These are phyloP conservation scores for Ilyonectria mors-panacis DNA, from an alignment of 2,329 filamentous ascomycete species.

Conservation along the genomic window DNA sequence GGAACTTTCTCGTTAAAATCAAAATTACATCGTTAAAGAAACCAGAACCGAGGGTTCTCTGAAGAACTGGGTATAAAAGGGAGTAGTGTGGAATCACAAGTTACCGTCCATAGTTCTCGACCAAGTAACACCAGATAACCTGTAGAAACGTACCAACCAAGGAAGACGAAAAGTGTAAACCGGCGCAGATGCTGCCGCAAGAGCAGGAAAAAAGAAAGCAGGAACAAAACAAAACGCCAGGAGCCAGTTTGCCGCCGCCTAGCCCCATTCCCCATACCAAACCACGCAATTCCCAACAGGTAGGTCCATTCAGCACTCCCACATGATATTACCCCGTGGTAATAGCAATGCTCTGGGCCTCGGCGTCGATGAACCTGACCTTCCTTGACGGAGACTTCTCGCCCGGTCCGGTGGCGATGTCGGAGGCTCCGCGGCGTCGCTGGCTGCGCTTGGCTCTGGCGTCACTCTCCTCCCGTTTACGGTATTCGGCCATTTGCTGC, in stretches of 20 bases:
- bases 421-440: conserved; percentile 59
- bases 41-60: conserved; percentile 7
- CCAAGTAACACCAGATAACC: conserved; percentile 23
- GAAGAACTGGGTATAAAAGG: conserved; percentile 30
- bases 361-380: conserved; percentile 59
- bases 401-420: conserved; percentile 44
- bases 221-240: conserved; percentile 9
- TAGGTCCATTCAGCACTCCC: neutral
- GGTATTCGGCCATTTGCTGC: conserved; percentile 75
- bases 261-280: conserved; percentile 15
- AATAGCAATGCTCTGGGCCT: conserved; percentile 51
- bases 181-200: neutral
- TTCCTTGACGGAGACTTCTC: conserved; percentile 51
- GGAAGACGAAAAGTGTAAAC: conserved; percentile 2
- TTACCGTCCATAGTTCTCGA: conserved; percentile 6
- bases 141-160: conserved; percentile 3
- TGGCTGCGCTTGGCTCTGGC: conserved; percentile 70
- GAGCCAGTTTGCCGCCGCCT: conserved; percentile 29
- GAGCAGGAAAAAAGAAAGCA: neutral
- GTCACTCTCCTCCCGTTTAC: conserved; percentile 72
- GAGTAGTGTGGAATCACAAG: conserved; percentile 14
- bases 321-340: conserved; percentile 48
- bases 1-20: conserved; percentile 7
- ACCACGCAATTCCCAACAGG: neutral
- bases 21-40: conserved; percentile 7